Percentiles rank a stretch among this genome's conserved stretches.
These are phyloP conservation scores for Colletotrichum higginsianum DNA, from an alignment of 2,329 filamentous ascomycete genomes.

Conservation along the genomic window DNA sequence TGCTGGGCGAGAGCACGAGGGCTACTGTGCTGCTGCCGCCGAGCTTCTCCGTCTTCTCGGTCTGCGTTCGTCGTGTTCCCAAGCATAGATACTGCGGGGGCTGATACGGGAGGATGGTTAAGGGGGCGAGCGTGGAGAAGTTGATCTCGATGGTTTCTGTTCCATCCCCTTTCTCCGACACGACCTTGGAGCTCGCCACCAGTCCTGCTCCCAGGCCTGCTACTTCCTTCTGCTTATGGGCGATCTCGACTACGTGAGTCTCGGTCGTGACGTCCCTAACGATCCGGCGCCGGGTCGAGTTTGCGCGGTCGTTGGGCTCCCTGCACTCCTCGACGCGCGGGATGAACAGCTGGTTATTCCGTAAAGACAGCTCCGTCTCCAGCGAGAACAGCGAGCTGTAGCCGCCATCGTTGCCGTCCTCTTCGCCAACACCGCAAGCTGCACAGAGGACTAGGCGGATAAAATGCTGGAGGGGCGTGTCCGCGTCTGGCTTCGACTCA, in stretches of 20 bases:
- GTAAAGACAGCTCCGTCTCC: conserved; percentile 15
- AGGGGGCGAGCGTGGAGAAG: not conserved
- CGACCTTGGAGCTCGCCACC: not conserved
- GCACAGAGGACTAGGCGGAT: not conserved
- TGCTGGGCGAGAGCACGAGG: not conserved
- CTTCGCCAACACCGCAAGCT: no score
- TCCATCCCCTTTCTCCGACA: not conserved
- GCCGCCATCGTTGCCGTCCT: not conserved
- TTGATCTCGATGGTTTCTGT: not conserved
- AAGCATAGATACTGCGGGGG: not conserved
- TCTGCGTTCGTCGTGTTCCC: not conserved
- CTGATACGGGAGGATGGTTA: conserved; percentile 1
- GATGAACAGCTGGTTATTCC: not conserved
- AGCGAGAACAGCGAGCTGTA: not conserved
- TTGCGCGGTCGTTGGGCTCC: conserved; percentile 18
- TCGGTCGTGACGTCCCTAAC: conserved; percentile 6
- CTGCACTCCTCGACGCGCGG: conserved; percentile 9
- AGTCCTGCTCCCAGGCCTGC: not conserved
- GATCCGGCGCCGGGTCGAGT: conserved; percentile 15
- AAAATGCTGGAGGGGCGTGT: not conserved
- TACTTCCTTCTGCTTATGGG: no score
- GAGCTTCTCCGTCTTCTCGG: no score
- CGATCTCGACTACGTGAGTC: not conserved
- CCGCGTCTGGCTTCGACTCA: not conserved
- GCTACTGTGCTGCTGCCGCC: not conserved